Evolutionary conservation across 2,329 filamentous ascomycete species (phyloP).

Genomic region (Ophiognomonia clavigignenti-juglandacearum): DNA sequence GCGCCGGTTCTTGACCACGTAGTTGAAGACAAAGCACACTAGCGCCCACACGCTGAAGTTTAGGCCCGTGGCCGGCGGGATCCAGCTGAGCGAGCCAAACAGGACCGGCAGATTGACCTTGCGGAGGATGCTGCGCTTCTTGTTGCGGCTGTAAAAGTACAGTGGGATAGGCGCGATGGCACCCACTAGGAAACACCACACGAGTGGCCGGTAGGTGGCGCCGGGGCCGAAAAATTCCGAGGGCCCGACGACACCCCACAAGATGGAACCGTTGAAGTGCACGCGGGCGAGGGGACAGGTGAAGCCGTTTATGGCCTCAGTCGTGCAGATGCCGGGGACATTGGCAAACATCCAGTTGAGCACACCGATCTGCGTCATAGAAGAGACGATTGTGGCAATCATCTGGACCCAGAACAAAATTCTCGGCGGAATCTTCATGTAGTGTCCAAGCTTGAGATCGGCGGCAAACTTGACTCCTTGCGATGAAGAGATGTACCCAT

Average conservation of each 20-base stretch:
- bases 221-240: conserved; percentile 73
- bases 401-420: conserved; percentile 76
- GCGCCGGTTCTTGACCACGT: conserved; percentile 63
- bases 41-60: conserved; percentile 87
- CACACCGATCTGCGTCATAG: conserved; percentile 74
- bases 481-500: conserved; percentile 82
- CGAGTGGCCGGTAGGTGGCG: conserved; percentile 68
- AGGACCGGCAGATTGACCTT: conserved; percentile 80
- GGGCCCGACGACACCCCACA: conserved; percentile 86
- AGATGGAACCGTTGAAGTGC: conserved; percentile 84
- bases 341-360: conserved; percentile 87
- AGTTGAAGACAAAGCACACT: conserved; percentile 83
- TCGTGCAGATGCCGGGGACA: conserved; percentile 72
- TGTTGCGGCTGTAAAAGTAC: conserved; percentile 63
- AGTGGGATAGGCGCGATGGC: conserved; percentile 69
- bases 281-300: conserved; percentile 83
- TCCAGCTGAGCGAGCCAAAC: conserved; percentile 80
- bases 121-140: conserved; percentile 58
- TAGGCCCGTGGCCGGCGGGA: conserved; percentile 78
- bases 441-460: conserved; percentile 81
- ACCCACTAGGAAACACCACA: conserved; percentile 79
- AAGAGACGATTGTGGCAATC: conserved; percentile 69
- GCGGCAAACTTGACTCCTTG: conserved; percentile 87
- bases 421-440: conserved; percentile 83
- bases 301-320: conserved; percentile 78